Base-by-base conservation (phyloP, 2,329 filamentous ascomycete species). In the Zymoseptoria crescenta region DNA sequence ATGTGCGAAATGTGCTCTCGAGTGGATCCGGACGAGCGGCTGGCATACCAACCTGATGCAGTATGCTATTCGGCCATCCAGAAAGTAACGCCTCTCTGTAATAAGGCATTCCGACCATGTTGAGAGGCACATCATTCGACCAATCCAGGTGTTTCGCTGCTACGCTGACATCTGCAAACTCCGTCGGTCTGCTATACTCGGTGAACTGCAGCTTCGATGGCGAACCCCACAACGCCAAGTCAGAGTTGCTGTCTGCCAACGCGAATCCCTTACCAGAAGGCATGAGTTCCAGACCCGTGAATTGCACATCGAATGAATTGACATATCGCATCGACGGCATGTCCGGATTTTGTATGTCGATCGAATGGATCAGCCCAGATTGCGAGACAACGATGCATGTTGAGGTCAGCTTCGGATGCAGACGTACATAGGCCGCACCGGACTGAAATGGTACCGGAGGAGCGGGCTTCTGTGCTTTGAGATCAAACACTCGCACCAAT, bases 351-450 rank as follows among this genome's bases (percentile, higher is more conserved):
- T 95, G 91, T 4, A 99, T 82, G 73, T 99, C 94, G 55, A 97
- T 91, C 13, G 97, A 88, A 72, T 99, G 93, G 73, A 99, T 88
- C 73, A 96, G 91, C 1, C 95, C 94, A 50, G 85, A 88, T 69
- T 95, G 91, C 2, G 93, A 96, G 28, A 92, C 87, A 54, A 99
- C 90, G 61, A 99, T 92, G 68, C 90, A 93, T 0, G 95, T 97
- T 0, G 94, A 96, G 20, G 91, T 87, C 83, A 99, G 89, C 68
- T 91, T 87, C 1, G 95, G 94, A 73, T 99, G 94, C 88, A 99
- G 94, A 59, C 94, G 87, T 49, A 96, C 92, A 76, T 91, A 96
- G 41, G 94, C 93, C 45, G 93, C 94, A 8, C 94, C 91, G 2
- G 91, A 88, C 59, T 94, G 93, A 60, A 87, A 99, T 0, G 94